Conservation (phyloP, 768 basidiomycete genomes). For the Boletus speciosus region DNA sequence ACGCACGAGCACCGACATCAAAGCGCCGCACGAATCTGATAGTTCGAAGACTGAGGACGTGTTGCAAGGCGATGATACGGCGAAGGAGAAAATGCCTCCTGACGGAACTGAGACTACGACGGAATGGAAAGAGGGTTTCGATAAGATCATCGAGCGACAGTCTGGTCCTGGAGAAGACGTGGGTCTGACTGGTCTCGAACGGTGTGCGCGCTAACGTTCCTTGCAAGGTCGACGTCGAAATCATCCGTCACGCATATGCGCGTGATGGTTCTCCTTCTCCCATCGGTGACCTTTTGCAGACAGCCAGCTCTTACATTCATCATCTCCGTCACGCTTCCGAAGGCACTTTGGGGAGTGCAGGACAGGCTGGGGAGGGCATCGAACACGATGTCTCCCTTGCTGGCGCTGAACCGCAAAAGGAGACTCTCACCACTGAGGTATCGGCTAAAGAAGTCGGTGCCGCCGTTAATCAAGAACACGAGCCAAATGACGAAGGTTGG, state of each 20-base stretch:
- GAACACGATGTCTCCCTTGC: constrained; percentile 17
- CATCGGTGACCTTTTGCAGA: not conserved
- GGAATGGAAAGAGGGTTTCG: constrained; percentile 73
- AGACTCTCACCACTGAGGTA: not conserved
- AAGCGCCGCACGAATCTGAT: constrained; percentile 5
- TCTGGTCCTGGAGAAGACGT: constrained; percentile 65
- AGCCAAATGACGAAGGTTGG: constrained; percentile 54
- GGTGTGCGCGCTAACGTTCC: constrained; percentile 14
- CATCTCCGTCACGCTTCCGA: constrained; percentile 14
- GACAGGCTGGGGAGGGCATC: constrained; percentile 17
- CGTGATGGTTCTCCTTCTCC: constrained; percentile 3
- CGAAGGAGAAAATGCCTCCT: constrained; percentile 39
- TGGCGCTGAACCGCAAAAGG: constrained; percentile 13
- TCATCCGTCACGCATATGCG: constrained; percentile 44
- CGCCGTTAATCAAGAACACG: constrained; percentile 9
- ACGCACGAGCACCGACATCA: constrained; percentile 14
- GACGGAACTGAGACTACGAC: constrained; percentile 39
- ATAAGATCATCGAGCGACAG: constrained; percentile 61
- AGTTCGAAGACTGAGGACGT: constrained; percentile 9
- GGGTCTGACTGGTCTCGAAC: constrained; percentile 14
- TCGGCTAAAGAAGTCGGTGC: constrained; percentile 4
- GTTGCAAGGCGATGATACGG: constrained; percentile 13
- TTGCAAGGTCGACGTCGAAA: constrained; percentile 59
- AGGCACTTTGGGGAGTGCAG: constrained; percentile 23
- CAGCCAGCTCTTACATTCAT: constrained; percentile 11